These are phyloP conservation scores for Litchi chinensis DNA, from an alignment of 345 rosid genomes.

Conservation along the genomic window DNA sequence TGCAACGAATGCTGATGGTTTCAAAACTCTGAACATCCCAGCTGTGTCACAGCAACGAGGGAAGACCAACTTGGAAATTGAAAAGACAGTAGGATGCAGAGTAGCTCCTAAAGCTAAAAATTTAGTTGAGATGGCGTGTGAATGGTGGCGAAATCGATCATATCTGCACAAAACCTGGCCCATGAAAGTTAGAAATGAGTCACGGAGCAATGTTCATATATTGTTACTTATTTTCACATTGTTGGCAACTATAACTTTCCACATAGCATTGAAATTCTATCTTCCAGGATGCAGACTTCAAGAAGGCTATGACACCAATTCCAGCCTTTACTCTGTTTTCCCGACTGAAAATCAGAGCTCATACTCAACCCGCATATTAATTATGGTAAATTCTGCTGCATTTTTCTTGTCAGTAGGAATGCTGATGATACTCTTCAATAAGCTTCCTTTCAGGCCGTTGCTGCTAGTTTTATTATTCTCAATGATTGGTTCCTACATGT, in stretches of 20 bases:
- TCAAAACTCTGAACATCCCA: neutral
- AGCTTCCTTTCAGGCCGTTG: too few species aligned
- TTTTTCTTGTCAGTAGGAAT: too few species aligned
- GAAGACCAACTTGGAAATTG: neutral
- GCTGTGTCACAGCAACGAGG: neutral
- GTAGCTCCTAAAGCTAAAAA: neutral
- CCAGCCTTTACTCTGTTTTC: neutral
- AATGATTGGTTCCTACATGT: neutral
- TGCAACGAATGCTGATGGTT: too few species aligned
- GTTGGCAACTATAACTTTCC: constrained; percentile 1
- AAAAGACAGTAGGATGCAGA: neutral
- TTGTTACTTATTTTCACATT: neutral
- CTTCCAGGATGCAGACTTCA: neutral
- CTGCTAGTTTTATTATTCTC: neutral
- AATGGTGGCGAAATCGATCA: too few species aligned
- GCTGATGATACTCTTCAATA: too few species aligned
- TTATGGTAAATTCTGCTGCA: constrained; percentile 2
- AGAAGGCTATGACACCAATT: neutral
- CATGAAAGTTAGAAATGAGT: neutral
- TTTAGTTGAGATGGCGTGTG: neutral
- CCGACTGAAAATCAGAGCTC: too few species aligned
- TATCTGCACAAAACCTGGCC: neutral
- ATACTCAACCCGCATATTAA: neutral
- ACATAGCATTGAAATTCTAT: neutral
- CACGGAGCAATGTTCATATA: neutral